These are phyloP conservation scores for Heimioporus sp. DNA, from an alignment of 768 basidiomycete genomes.

Conservation along the genomic window DNA sequence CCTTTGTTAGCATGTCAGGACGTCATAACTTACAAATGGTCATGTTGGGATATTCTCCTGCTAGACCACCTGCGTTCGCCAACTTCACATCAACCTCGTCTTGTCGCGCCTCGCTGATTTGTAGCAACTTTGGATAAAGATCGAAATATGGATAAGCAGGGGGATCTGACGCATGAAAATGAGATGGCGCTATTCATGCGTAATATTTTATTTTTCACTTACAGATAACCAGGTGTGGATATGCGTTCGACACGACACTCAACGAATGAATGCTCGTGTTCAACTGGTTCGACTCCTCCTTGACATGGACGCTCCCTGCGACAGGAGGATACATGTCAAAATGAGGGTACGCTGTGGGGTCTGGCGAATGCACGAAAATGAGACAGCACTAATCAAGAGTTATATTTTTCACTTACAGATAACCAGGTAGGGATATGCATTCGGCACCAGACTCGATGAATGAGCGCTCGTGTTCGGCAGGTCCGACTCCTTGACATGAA, in stretches of 20 bases:
- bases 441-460: background rate
- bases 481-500: background rate
- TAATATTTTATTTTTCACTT: background rate
- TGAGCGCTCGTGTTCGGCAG: background rate
- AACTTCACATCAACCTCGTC: constrained; percentile 32
- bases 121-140: constrained; percentile 35
- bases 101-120: constrained; percentile 45
- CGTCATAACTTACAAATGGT: constrained; percentile 25
- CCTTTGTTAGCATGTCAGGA: background rate
- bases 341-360: constrained; percentile 41
- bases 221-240: constrained; percentile 20
- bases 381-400: too few relatives aligned
- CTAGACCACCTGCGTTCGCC: constrained; percentile 4
- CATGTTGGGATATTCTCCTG: constrained; percentile 24
- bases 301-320: background rate
- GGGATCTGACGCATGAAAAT: constrained; percentile 29
- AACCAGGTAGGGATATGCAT: constrained; percentile 13
- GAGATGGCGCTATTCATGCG: too few relatives aligned
- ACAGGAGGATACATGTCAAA: constrained; percentile 39
- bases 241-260: background rate
- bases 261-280: background rate
- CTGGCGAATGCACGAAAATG: constrained; percentile 16
- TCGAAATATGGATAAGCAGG: constrained; percentile 41
- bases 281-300: background rate
- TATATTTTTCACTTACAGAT: constrained; percentile 14